Conservation (phyloP, 2,329 filamentous ascomycete genomes). For the Ophiocordyceps camponoti-floridani region DNA sequence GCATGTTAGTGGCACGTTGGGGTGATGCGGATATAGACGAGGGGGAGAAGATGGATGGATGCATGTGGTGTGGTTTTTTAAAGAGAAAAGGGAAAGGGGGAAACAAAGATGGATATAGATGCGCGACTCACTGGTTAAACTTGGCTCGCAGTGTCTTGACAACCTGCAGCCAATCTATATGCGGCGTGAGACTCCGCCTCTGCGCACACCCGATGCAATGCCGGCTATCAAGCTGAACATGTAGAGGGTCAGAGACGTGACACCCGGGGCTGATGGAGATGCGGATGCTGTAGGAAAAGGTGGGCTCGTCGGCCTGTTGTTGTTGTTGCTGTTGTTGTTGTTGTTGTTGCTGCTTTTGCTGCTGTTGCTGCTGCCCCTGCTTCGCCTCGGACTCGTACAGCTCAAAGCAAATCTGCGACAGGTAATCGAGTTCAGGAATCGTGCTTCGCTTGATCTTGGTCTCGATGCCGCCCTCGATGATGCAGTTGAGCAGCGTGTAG, state of each 20-base stretch:
- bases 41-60: no score
- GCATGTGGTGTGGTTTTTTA: no score
- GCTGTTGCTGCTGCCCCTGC: conserved; percentile 10
- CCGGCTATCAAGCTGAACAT: conserved; percentile 89
- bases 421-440: conserved; percentile 92
- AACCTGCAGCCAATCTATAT: conserved; percentile 93
- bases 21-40: no score
- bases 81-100: not conserved
- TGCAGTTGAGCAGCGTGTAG: conserved; percentile 94
- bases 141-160: conserved; percentile 88
- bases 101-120: not conserved
- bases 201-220: conserved; percentile 92
- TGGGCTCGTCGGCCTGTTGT: conserved; percentile 36
- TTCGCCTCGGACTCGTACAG: conserved; percentile 87
- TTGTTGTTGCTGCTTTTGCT: no score
- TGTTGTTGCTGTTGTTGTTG: no score
- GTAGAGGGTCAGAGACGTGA: conserved; percentile 88
- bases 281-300: conserved; percentile 86
- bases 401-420: conserved; percentile 96
- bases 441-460: conserved; percentile 92
- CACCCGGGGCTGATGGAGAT: conserved; percentile 93
- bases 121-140: conserved; percentile 63
- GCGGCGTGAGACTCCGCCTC: conserved; percentile 73
- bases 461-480: conserved; percentile 88
- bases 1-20: not conserved